These are phyloP conservation scores for Aureobasidium sp. DNA, from an alignment of 2,329 filamentous ascomycete genomes.

Conservation along the genomic window DNA sequence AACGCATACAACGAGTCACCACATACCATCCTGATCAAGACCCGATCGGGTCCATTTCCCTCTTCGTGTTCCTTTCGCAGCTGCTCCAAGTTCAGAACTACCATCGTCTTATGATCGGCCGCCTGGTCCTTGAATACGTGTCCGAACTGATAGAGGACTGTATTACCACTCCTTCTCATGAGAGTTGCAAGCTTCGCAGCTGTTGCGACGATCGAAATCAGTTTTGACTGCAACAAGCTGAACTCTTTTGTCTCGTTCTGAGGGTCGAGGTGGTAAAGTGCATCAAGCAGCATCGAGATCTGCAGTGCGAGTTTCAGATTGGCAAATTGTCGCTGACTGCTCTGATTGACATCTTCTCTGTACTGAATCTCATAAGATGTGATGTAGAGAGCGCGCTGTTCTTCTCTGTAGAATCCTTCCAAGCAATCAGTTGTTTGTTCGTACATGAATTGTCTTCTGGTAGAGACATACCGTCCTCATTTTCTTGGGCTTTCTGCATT, in stretches of 20 bases:
- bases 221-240: background rate
- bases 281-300: slow-evolving; percentile 15
- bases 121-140: slow-evolving; percentile 25
- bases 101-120: slow-evolving; percentile 22
- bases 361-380: background rate
- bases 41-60: slow-evolving; percentile 18
- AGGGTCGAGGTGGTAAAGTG: slow-evolving; percentile 11
- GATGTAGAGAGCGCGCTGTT: slow-evolving; percentile 15
- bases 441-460: background rate
- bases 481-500: slow-evolving; percentile 29
- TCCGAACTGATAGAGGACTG: slow-evolving; percentile 22
- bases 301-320: slow-evolving; percentile 11
- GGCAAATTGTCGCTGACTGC: background rate
- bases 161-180: slow-evolving; percentile 17
- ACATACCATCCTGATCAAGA: slow-evolving; percentile 22
- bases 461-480: slow-evolving; percentile 28
- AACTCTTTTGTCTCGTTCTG: background rate
- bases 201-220: slow-evolving; percentile 15
- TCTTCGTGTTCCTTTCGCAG: slow-evolving; percentile 16
- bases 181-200: slow-evolving; percentile 17
- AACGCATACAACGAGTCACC: slow-evolving; percentile 22
- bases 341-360: background rate
- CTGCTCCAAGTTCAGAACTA: slow-evolving; percentile 18
- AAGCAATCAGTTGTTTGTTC: slow-evolving; percentile 5
- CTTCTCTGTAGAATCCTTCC: slow-evolving; percentile 21